A percentile compares a stretch with the other conserved stretches of the same genome.
Evolutionary conservation across 805 yeast species (phyloP).

Genomic region (Metschnikowia henanensis): DNA sequence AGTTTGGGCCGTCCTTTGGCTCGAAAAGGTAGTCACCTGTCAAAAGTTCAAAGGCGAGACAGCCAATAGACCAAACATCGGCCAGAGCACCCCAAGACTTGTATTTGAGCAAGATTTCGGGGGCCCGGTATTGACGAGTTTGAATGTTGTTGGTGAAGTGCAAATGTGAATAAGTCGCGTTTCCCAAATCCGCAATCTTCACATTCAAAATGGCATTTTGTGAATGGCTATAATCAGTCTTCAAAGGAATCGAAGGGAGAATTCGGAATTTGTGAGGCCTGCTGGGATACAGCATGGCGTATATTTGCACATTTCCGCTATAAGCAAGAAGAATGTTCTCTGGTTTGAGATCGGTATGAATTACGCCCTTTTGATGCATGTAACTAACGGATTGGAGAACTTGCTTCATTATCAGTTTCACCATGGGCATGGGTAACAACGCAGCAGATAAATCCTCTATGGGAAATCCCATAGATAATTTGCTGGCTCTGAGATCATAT

Average conservation of each 20-base stretch:
- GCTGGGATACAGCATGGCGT: neutral
- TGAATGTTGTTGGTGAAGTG: constrained; percentile 90
- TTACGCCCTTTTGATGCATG: constrained; percentile 71
- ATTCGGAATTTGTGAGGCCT: constrained; percentile 10
- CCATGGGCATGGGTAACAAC: constrained; percentile 62
- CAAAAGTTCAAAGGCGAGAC: constrained; percentile 83
- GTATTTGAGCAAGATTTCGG: constrained; percentile 58
- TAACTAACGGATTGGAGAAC: constrained; percentile 70
- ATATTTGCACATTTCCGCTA: neutral
- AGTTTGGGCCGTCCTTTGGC: constrained; percentile 76
- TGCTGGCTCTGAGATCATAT: constrained; percentile 64
- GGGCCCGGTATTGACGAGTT: constrained; percentile 90
- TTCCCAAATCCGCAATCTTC: constrained; percentile 92
- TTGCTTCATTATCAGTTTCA: constrained; percentile 81
- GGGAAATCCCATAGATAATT: neutral
- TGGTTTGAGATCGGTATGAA: constrained; percentile 74
- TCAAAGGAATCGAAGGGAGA: constrained; percentile 19
- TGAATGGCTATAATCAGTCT: neutral
- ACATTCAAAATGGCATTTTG: constrained; percentile 29
- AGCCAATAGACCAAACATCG: constrained; percentile 96
- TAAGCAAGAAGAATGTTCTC: constrained; percentile 48
- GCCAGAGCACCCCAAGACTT: constrained; percentile 89
- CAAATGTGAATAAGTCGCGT: constrained; percentile 78
- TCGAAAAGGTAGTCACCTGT: constrained; percentile 96
- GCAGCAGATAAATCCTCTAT: constrained; percentile 3